Conservation (phyloP, 345 rosid genomes). For the Microcos paniculata region DNA sequence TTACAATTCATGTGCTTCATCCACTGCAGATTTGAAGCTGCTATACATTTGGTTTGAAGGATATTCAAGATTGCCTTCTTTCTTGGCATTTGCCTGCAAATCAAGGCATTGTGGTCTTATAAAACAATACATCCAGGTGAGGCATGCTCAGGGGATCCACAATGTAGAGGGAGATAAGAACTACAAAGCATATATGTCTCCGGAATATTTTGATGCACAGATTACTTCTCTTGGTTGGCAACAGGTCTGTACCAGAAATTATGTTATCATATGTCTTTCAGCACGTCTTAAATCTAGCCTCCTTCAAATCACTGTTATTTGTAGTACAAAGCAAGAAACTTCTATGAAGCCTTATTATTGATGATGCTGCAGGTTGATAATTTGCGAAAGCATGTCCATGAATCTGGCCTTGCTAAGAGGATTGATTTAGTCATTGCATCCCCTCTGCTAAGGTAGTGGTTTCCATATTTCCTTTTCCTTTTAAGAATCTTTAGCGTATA, state of each 20-base stretch:
- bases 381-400: conserved; percentile 84
- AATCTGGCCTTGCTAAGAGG: conserved; percentile 70
- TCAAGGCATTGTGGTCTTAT: conserved; percentile 48
- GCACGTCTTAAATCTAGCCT: not conserved
- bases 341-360: not conserved
- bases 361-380: conserved; percentile 61
- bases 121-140: conserved; percentile 73
- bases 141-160: conserved; percentile 98
- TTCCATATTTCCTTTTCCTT: conserved; percentile 3
- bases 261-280: not conserved
- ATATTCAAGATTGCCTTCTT: conserved; percentile 45
- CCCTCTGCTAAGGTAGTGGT: conserved; percentile 75
- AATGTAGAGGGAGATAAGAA: conserved; percentile 96
- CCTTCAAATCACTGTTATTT: not conserved
- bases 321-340: not conserved
- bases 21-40: conserved; percentile 39
- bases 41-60: conserved; percentile 43
- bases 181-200: conserved; percentile 79
- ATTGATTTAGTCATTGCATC: conserved; percentile 80
- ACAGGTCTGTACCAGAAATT: conserved; percentile 48
- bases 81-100: conserved; percentile 49
- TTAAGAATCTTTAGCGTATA: not conserved
- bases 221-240: conserved; percentile 93
- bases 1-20: conserved; percentile 14
- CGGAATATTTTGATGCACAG: conserved; percentile 84